phyloP scores from a whole-genome alignment of 176 grass and related monocot species.

The Areca catechu region DNA sequence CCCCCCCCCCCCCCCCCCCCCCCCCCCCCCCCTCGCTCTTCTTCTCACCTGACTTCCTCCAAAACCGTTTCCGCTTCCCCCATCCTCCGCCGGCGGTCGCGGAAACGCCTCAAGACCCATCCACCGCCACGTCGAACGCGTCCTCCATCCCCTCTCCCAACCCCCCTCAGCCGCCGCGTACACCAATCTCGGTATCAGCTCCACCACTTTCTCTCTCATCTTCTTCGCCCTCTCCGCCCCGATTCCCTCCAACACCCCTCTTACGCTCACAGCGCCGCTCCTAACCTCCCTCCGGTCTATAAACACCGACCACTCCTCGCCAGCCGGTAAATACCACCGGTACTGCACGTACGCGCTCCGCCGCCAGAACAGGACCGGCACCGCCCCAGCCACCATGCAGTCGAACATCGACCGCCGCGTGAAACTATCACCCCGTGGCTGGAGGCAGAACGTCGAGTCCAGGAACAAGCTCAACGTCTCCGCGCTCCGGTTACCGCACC shows the following conservation, averaged over 20 bases:
- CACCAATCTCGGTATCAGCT: conserved; percentile 79
- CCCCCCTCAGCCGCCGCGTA: conserved; percentile 39
- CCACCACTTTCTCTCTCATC: conserved; percentile 72
- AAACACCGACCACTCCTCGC: conserved; percentile 73
- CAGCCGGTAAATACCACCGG: conserved; percentile 49
- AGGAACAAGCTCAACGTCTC: conserved; percentile 58
- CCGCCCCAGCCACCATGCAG: conserved; percentile 81
- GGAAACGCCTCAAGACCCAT: conserved; percentile 44
- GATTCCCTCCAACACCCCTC: conserved; percentile 44
- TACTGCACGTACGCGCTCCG: conserved; percentile 72
- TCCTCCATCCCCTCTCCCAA: conserved; percentile 54
- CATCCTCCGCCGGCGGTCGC: conserved; percentile 5
- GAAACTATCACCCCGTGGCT: conserved; percentile 89
- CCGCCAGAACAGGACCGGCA: conserved; percentile 87
- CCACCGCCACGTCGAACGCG: conserved; percentile 56
- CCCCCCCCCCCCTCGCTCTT: too few species aligned
- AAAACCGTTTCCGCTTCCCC: too few species aligned
- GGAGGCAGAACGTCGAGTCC: conserved; percentile 73
- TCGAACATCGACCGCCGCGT: conserved; percentile 85
- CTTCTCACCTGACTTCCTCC: too few species aligned
- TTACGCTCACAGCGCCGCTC: conserved; percentile 43
- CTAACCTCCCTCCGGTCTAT: conserved; percentile 51
- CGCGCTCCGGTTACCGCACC: conserved; percentile 45
- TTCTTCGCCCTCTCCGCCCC: conserved; percentile 35
- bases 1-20: too few species aligned